These are phyloP conservation scores for Pseudogymnoascus sp. DNA, from an alignment of 2,329 filamentous ascomycete genomes.

Conservation along the genomic window DNA sequence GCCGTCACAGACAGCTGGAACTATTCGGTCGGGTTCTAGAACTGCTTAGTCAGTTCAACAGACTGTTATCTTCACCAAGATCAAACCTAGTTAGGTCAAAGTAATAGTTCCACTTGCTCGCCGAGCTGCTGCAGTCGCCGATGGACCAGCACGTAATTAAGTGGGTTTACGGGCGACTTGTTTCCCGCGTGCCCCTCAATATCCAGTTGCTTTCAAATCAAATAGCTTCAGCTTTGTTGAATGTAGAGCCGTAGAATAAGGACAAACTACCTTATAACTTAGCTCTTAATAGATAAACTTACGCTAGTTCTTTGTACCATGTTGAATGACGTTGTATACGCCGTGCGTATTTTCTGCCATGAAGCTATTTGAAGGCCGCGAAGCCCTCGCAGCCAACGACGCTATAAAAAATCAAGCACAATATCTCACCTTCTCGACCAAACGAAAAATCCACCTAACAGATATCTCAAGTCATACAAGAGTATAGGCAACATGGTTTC, in stretches of 20 bases:
- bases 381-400: neutral
- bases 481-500: constrained; percentile 10
- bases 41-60: neutral
- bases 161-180: neutral
- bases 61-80: neutral
- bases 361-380: neutral
- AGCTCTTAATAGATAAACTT: neutral
- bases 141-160: neutral
- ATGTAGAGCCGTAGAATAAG: neutral
- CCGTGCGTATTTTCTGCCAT: neutral
- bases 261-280: neutral
- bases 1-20: neutral
- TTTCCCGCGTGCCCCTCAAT: neutral
- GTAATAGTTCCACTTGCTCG: neutral
- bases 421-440: neutral
- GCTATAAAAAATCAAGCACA: neutral
- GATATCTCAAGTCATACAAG: neutral
- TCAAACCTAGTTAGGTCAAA: neutral
- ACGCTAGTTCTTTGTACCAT: neutral
- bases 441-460: neutral
- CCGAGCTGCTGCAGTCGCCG: neutral
- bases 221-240: neutral
- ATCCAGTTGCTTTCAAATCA: neutral
- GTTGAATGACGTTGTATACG: neutral
- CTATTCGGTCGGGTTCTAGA: neutral